Conservation (phyloP, 2,329 filamentous ascomycete species). For the Sporothrix mexicana region DNA sequence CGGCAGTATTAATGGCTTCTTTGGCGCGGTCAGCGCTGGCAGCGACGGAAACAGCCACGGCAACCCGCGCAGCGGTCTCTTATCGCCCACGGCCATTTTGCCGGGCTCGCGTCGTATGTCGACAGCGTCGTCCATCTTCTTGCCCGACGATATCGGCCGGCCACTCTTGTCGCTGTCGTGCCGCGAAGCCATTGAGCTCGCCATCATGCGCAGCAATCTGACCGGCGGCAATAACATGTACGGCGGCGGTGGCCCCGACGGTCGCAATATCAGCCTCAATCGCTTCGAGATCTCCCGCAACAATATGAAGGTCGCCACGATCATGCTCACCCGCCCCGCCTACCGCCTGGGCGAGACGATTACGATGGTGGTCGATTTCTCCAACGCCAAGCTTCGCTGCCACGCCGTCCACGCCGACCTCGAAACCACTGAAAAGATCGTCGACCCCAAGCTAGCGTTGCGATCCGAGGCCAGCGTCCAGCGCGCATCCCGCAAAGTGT, state of each 20-base stretch:
- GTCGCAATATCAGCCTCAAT: constrained; percentile 72
- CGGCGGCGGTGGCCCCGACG: constrained; percentile 15
- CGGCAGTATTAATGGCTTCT: constrained; percentile 49
- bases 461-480: constrained; percentile 85
- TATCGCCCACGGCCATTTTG: constrained; percentile 70
- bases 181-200: constrained; percentile 88
- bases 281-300: constrained; percentile 94
- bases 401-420: constrained; percentile 85
- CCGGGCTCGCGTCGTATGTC: constrained; percentile 62
- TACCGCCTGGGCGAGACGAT: constrained; percentile 90
- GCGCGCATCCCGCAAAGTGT: constrained; percentile 81
- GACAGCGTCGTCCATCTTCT: constrained; percentile 38
- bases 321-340: constrained; percentile 85
- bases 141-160: constrained; percentile 36
- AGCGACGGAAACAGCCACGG: constrained; percentile 44
- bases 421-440: constrained; percentile 85
- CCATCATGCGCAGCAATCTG: constrained; percentile 82
- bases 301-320: constrained; percentile 86
- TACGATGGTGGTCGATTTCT: constrained; percentile 83
- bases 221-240: constrained; percentile 47
- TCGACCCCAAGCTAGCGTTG: constrained; percentile 80
- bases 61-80: constrained; percentile 54
- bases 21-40: constrained; percentile 54
- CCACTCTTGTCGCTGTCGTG: constrained; percentile 65
- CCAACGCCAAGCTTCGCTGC: constrained; percentile 75